These are phyloP conservation scores for Auricularia sp. DNA, from an alignment of 768 basidiomycete genomes.

Conservation along the genomic window DNA sequence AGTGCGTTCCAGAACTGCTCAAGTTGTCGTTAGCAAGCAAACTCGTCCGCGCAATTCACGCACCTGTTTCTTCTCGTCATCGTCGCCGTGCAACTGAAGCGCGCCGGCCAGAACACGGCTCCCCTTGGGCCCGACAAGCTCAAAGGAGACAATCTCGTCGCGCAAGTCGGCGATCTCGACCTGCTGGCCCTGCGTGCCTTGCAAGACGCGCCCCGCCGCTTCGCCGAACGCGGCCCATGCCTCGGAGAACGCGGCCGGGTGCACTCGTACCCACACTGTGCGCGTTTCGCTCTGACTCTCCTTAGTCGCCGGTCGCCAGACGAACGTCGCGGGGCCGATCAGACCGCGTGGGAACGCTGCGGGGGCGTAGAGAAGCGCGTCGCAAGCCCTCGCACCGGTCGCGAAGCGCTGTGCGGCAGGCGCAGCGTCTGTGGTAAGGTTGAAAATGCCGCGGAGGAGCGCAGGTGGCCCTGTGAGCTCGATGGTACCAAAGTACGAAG, in stretches of 20 bases:
- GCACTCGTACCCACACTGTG: constrained; percentile 64
- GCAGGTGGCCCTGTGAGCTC: constrained; percentile 59
- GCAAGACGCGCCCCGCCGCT: constrained; percentile 26
- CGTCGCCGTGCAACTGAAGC: constrained; percentile 9
- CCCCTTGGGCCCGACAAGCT: constrained; percentile 80
- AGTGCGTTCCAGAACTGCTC: constrained; percentile 61
- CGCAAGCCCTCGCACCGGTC: constrained; percentile 53
- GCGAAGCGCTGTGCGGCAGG: constrained; percentile 58
- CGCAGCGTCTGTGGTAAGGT: constrained; percentile 47
- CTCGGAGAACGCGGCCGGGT: constrained; percentile 60
- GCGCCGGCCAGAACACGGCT: constrained; percentile 48
- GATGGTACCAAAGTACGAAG: constrained; percentile 70
- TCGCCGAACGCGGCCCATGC: constrained; percentile 42
- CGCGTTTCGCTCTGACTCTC: constrained; percentile 16
- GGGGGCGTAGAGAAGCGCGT: constrained; percentile 57
- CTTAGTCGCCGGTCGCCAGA: constrained; percentile 52
- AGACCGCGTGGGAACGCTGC: constrained; percentile 57
- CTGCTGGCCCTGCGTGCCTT: constrained; percentile 14
- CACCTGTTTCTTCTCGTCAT: neutral
- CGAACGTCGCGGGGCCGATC: constrained; percentile 57
- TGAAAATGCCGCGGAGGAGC: constrained; percentile 41
- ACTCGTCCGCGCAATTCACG: neutral
- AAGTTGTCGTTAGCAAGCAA: neutral
- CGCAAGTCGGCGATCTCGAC: constrained; percentile 65
- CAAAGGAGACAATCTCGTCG: constrained; percentile 67